Evolutionary conservation across 257 asterid genomes (phyloP), one percentile per base, ranked within the genome.

Genomic region (Mitragyna speciosa): DNA sequence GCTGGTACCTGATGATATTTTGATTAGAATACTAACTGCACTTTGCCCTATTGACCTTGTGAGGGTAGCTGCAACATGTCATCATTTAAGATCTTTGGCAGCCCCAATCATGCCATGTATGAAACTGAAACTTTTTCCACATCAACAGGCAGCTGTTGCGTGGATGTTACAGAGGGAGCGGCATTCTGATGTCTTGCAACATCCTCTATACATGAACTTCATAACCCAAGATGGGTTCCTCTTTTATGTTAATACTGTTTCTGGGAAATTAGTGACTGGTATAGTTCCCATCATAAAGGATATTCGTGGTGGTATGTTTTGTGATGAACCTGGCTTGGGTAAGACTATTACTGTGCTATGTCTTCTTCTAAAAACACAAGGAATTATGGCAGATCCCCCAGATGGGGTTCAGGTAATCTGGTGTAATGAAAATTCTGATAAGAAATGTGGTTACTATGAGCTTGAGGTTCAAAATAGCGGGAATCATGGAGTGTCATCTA

Each of bases 311-410:
- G 99, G 98, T 70, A 88, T 96, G 97, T 96, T 96, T 84, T 96
- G 99, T 89, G 99, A 94, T 87, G 99, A 94, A 82, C 98, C 99
- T 89, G 98, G 98, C 82, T 84, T 96, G 81, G 99, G 99, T 80
- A 96, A 96, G 90, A 96, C 99, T 77, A 91, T 96, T 52, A 94
- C 99, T 76, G 89, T 97, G 83, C 91, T 96, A 70, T 94, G 97
- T 30, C 94, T 96, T 81, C 86, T 94, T 82, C 87, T 96, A 83
- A 96, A 96, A 89, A 86, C 94, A 49, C 99, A 86, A 87, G 92
- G 97, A 83, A 91, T 95, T 54, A 73, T 90, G 85, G 94, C 96
- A 73, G 96, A 91, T 71, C 87, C 97, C 70, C 97, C 95, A 33
- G 86, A 89, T 75, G 88, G 91, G 20, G 93, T 84, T n/a, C 87